Base-by-base conservation (phyloP, 2,329 filamentous ascomycete species). In the Phaeosphaeria sp. region DNA sequence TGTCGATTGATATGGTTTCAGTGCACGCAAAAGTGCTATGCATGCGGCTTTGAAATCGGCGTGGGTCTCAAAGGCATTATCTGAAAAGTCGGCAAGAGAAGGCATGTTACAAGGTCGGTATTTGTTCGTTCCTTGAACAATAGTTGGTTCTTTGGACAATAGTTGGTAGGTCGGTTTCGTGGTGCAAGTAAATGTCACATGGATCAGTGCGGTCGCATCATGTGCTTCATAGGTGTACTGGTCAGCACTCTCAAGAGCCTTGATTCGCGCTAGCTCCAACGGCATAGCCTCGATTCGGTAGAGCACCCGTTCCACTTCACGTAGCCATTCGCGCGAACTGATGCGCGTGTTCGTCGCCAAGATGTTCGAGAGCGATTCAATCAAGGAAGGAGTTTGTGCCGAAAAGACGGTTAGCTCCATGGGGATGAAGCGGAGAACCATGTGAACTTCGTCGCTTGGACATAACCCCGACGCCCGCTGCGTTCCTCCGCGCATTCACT, bases 1-100 rank as follows among this genome's bases (percentile, higher is more conserved):
- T 0, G 65, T 54, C 2, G 72, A 74, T 18, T 74, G 73, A 13
- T 74, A 73, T 1, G 69, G 69, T 46, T 65, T 65, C 1, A 75
- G 52, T 17, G 66, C 63, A 18, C 60, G 63, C 10, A 76, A 63
- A 2, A 76, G 52, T 2, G 69, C 50, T 10, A 67, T 41, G 13
- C 67, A 69, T 17, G 69, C 68, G 13, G 27, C 42, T 21, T 68
- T 67, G 52, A 71, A 72, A 43, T 76, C 68, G n/a, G 39, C 44
- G 27, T 66, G 61, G 2, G 55, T 71, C 21, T 46, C 17, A 49
- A 76, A 73, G 2, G 58, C 11, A 42, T 72, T 76, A 50, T 72
- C 53, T 1, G 73, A 74, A 56, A 76, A 76, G 5, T 65, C 70
- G 23, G 51, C 1, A 1, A 74, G 56, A 0, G 69, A 60, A 39